Base-by-base conservation (phyloP, 345 rosid species). In the Melastoma malabathricum region DNA sequence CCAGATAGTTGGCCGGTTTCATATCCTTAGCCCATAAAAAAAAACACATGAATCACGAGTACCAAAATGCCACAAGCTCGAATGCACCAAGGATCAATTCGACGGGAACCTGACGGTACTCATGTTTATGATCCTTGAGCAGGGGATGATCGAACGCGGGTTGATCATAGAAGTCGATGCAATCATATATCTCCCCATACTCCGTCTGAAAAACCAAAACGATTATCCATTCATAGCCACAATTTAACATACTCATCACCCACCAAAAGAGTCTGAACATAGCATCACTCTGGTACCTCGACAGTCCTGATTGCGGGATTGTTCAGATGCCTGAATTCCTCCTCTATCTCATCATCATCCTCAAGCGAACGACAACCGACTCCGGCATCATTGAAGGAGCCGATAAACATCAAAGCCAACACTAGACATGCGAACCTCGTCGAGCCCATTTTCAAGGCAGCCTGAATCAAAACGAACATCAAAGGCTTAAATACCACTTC, bases 331-430 rank as follows among this genome's bases (percentile, higher is more conserved):
- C 49, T 47, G 15, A 67, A 56, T 18, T 71, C 58, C 52, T 55
- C 60, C 58, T 71, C 63, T 2, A 71, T 54, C 16, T 49, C 60
- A 10, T 22, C 13, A 52, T 56, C 68, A 38, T 71, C 69, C 43
- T 62, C 62, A 13, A 19, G 45, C n/a, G 56, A 59, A 8, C 59
- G 43, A 19, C 47, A 9, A 41, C n/a, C 16, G 23, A 16, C 25
- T 18, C 18, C n/a, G 15, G 53, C 14, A 6, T 2, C 31, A 27
- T 6, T 3, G 6, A 27, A 2, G 31, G 4, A 27, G n/a, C 17
- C 18, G 54, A 34, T 15, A 5, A 50, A 38, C 39, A 50, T 34
- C 1, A 41, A 29, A 9, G 15, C 3, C 19, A 50, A 14, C 4
- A 50, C 38, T 4, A 27, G 34, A 34, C 4, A 9, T 5, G 34